Evolutionary conservation across 2,329 filamentous ascomycete genomes (phyloP).

Genomic region (Fusarium proliferatum): DNA sequence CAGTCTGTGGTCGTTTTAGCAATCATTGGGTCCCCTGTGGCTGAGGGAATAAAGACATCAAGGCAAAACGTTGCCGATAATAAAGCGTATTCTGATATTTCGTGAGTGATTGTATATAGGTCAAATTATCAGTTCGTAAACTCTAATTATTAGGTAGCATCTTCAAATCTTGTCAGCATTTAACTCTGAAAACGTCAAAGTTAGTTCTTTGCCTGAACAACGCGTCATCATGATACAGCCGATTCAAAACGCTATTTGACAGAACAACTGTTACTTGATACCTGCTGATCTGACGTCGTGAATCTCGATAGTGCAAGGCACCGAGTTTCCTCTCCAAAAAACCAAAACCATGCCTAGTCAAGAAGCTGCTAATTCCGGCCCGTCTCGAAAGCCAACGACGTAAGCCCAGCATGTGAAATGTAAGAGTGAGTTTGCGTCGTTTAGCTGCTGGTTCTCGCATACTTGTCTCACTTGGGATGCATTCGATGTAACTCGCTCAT

Average conservation of each 20-base stretch:
- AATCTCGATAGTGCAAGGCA: conserved; percentile 32
- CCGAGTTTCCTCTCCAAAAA: not conserved
- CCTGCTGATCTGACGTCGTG: conserved; percentile 27
- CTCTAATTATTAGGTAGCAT: not conserved
- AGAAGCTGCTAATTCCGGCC: conserved; percentile 17
- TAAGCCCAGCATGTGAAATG: conserved; percentile 30
- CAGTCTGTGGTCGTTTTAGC: not conserved
- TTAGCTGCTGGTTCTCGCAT: conserved; percentile 7
- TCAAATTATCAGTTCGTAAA: not conserved
- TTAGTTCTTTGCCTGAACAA: not conserved
- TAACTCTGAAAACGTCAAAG: not conserved
- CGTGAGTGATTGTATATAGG: not conserved
- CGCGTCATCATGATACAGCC: conserved; percentile 20
- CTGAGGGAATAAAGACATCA: not conserved
- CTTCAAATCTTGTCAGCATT: conserved; percentile 1
- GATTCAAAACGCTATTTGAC: not conserved
- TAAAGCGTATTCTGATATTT: not conserved
- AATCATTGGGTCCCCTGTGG: not conserved
- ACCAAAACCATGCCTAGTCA: not conserved
- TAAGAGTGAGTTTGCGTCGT: conserved; percentile 19
- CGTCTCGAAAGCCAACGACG: conserved; percentile 24
- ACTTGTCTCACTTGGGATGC: conserved; percentile 23
- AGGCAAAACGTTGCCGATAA: not conserved
- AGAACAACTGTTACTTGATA: not conserved
- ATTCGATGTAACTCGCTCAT: not conserved